These are phyloP conservation scores for Stagonosporopsis tanaceti DNA, from an alignment of 2,329 filamentous ascomycete species.

Conservation along the genomic window DNA sequence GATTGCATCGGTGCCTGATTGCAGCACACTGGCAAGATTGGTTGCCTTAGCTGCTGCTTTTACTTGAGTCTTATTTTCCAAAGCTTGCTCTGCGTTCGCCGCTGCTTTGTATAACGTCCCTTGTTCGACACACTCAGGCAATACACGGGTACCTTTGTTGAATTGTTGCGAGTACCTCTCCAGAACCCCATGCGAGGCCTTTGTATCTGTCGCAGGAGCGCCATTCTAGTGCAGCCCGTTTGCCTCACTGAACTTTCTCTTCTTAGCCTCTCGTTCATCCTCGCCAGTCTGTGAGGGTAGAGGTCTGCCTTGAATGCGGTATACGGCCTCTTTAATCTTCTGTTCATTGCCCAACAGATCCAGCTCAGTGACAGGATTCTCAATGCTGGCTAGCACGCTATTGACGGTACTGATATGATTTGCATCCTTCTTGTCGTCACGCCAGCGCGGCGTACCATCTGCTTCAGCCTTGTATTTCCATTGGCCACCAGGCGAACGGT, in stretches of 20 bases:
- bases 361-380: slow-evolving; percentile 81
- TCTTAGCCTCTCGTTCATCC: slow-evolving; percentile 40
- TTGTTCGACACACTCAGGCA: no score
- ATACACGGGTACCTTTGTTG: no score
- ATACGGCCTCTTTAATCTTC: slow-evolving; percentile 82
- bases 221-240: slow-evolving; percentile 23
- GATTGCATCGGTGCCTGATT: not conserved
- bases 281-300: slow-evolving; percentile 25
- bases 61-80: not conserved
- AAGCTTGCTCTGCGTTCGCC: not conserved
- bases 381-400: slow-evolving; percentile 89
- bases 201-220: not conserved
- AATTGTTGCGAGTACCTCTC: no score
- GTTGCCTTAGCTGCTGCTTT: not conserved
- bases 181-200: not conserved
- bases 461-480: slow-evolving; percentile 75
- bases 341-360: slow-evolving; percentile 76
- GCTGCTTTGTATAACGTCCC: not conserved
- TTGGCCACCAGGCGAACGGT: slow-evolving; percentile 73
- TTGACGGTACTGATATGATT: slow-evolving; percentile 87
- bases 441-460: slow-evolving; percentile 72
- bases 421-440: slow-evolving; percentile 90
- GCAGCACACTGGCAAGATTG: not conserved
- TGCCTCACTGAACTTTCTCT: slow-evolving; percentile 43
- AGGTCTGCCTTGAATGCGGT: slow-evolving; percentile 62